phyloP scores from a whole-genome alignment of 129 eudicot species.

The Artemisia annua region DNA sequence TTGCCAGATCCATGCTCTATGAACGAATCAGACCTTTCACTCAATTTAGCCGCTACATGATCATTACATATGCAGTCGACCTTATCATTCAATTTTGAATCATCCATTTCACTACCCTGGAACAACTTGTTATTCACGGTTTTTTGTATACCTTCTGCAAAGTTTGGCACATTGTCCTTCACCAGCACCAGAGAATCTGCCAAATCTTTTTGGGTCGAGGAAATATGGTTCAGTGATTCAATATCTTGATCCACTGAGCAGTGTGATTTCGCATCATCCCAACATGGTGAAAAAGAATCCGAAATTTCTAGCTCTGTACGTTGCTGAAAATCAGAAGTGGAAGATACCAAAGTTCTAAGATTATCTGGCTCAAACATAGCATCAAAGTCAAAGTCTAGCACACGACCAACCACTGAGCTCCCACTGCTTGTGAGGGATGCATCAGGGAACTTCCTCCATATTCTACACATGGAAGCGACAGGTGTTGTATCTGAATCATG shows the following conservation, averaged over 20 bases:
- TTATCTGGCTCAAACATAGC: conserved; percentile 34
- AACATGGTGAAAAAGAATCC: conserved; percentile 1
- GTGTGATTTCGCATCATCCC: conserved; percentile 21
- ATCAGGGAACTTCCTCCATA: conserved; percentile 27
- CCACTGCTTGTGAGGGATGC: conserved; percentile 42
- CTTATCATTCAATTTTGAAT: background rate
- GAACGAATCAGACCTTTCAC: background rate
- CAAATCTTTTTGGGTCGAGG: conserved; percentile 3
- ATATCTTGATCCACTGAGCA: conserved; percentile 9
- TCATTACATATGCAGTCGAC: background rate
- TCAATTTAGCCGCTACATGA: too few relatives aligned
- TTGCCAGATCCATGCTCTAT: background rate
- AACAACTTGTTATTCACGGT: conserved; percentile 6
- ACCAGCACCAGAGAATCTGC: conserved; percentile 18
- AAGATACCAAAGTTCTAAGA: conserved; percentile 14
- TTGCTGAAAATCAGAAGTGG: conserved; percentile 18
- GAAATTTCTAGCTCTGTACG: conserved; percentile 15
- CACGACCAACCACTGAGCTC: conserved; percentile 35
- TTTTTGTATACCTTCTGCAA: conserved; percentile 16
- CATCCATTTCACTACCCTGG: background rate
- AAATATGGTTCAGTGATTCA: conserved; percentile 7
- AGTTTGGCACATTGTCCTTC: conserved; percentile 3
- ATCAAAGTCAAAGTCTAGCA: conserved; percentile 52
- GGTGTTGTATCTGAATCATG: conserved; percentile 15
- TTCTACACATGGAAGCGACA: conserved; percentile 12